These are phyloP conservation scores for Botrytis deweyae DNA, from an alignment of 2,329 filamentous ascomycete species.

Conservation along the genomic window DNA sequence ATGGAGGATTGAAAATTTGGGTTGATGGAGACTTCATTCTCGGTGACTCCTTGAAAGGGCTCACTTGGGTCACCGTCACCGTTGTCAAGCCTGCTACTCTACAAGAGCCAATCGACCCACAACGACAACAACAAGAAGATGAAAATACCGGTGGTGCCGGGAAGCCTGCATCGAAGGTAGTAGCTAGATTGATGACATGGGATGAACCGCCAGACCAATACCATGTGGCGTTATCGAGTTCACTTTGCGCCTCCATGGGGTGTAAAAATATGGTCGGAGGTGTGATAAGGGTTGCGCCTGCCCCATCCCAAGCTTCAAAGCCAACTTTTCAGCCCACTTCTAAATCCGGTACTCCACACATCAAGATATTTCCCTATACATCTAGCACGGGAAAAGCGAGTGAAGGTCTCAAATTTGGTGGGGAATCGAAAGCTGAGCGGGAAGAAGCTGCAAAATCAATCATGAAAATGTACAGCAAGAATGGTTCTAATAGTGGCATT, in stretches of 20 bases:
- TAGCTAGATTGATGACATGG: slow-evolving; percentile 77
- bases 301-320: slow-evolving; percentile 49
- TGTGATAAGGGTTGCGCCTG: slow-evolving; percentile 82
- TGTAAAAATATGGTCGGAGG: slow-evolving; percentile 76
- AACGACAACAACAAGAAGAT: slow-evolving; percentile 65
- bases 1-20: slow-evolving; percentile 72
- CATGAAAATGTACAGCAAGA: slow-evolving; percentile 63
- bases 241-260: slow-evolving; percentile 72
- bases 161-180: slow-evolving; percentile 62
- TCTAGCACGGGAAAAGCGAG: slow-evolving; percentile 53
- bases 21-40: slow-evolving; percentile 75
- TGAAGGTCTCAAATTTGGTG: slow-evolving; percentile 78
- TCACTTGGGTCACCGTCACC: slow-evolving; percentile 78
- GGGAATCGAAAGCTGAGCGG: slow-evolving; percentile 78
- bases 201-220: slow-evolving; percentile 81
- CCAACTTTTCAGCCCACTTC: slow-evolving; percentile 38
- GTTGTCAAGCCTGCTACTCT: slow-evolving; percentile 80
- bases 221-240: slow-evolving; percentile 74
- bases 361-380: slow-evolving; percentile 82
- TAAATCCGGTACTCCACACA: slow-evolving; percentile 50
- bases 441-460: slow-evolving; percentile 75
- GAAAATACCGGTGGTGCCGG: slow-evolving; percentile 59
- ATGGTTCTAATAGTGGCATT: slow-evolving; percentile 57
- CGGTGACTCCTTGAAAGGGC: slow-evolving; percentile 70
- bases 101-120: slow-evolving; percentile 67